phyloP scores from a whole-genome alignment of 108 stramenopile species.

The Cyclotella sp. region DNA sequence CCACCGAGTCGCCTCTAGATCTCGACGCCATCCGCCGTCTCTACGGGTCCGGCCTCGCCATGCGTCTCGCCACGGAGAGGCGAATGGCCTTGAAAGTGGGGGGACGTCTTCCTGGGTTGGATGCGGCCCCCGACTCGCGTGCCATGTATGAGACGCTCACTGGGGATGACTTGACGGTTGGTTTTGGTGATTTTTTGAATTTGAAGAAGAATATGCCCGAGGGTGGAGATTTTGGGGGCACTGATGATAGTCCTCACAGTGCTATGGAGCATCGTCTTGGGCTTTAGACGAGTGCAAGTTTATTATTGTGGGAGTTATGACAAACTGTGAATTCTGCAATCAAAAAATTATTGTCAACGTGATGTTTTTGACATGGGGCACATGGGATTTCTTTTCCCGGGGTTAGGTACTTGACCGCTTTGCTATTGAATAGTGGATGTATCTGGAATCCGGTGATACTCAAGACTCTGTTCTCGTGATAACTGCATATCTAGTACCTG shows the following conservation, averaged over 20 bases:
- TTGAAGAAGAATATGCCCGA: constrained; percentile 66
- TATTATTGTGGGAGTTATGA: no score
- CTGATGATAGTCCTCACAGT: constrained; percentile 59
- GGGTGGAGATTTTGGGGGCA: constrained; percentile 35
- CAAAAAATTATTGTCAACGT: no score
- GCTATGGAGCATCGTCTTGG: constrained; percentile 82
- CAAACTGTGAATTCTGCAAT: no score
- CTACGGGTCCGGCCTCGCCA: constrained; percentile 87
- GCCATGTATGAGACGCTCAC: constrained; percentile 80
- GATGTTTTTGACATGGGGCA: no score
- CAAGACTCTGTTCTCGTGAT: no score
- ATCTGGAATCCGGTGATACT: no score
- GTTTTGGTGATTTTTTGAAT: constrained; percentile 80
- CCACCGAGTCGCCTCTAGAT: constrained; percentile 54
- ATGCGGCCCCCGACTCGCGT: constrained; percentile 55
- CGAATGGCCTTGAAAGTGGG: constrained; percentile 68
- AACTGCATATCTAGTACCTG: no score
- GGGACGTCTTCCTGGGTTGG: constrained; percentile 61
- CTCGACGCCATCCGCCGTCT: constrained; percentile 76
- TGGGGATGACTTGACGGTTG: constrained; percentile 74
- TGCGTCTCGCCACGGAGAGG: constrained; percentile 86
- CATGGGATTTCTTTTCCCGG: no score
- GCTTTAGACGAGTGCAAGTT: constrained; percentile 41
- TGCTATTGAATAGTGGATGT: no score
- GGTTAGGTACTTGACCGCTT: no score